Base-by-base conservation (phyloP, 352 stramenopile genomes). In the Phytopythium sindhum region DNA sequence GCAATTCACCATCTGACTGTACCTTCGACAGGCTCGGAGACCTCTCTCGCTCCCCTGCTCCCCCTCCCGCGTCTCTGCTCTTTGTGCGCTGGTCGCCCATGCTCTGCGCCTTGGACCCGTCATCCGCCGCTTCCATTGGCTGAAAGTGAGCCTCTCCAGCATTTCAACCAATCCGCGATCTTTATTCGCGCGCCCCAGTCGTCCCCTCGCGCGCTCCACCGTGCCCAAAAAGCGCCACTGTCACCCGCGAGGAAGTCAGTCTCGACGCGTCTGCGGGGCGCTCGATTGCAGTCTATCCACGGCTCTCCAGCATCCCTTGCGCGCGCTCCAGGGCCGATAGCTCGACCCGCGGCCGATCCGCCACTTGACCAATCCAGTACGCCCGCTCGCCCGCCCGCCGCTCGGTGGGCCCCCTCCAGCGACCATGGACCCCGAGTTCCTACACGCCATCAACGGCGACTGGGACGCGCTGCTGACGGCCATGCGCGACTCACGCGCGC, bases 381-480 rank as follows among this genome's bases (percentile, higher is more conserved):
- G 28, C 48, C 2, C 48, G 3, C 3, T 39, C 33, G 2, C n/a
- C 24, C 28, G 31, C 44, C 21, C 23, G 21, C 51, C 56, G n/a
- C n/a, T 57, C 52, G 11, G 28, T n/a, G 33, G 31, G 28, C 29
- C 48, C 9, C n/a, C 45, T 11, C 24, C 24, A 21, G 33, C 24
- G 12, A 57, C 57, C 37, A 92, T 92, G 83, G 81, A 93, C 70
- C 70, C 74, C 4, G 80, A 90, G 61, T 91, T 93, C 63, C 60
- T 91, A 44, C 79, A 90, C 45, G 84, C 84, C 15, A 86, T 93
- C 63, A 91, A 93, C 63, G 84, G 84, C 61, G 82, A 93, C 67
- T 93, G 84, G 84, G 81, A 91, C 68, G 72, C 70, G 44, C 74
- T 93, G 61, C 74, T 91, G 35, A 71, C 71, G 21, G 72, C 76